Conservation (phyloP, 768 basidiomycete genomes). For the Collybiopsis luxurians region DNA sequence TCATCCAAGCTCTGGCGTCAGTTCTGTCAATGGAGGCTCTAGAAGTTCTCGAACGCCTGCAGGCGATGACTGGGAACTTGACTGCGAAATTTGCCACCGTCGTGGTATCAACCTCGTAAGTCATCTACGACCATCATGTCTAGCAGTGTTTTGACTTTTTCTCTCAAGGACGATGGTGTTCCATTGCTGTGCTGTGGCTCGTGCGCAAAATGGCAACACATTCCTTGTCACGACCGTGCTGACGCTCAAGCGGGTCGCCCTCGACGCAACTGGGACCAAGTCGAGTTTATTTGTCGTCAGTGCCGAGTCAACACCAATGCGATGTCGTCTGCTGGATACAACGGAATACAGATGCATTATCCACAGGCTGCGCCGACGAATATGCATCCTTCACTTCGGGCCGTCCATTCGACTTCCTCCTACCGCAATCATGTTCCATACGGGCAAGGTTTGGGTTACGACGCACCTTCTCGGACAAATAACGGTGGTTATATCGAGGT, state of each 20-base stretch:
- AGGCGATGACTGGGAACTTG: conserved; percentile 77
- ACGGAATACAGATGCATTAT: background rate
- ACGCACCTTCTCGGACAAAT: background rate
- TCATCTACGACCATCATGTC: conserved; percentile 8
- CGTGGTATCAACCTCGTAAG: conserved; percentile 72
- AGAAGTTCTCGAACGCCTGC: conserved; percentile 54
- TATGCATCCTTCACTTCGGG: conserved; percentile 1
- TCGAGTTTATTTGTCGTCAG: conserved; percentile 73
- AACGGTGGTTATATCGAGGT: background rate
- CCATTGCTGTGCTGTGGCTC: conserved; percentile 80
- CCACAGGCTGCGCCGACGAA: background rate
- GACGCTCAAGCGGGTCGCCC: conserved; percentile 64
- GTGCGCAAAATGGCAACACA: conserved; percentile 91
- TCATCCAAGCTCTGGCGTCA: background rate
- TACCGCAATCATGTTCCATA: conserved; percentile 5
- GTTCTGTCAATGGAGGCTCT: conserved; percentile 32
- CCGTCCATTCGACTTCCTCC: background rate
- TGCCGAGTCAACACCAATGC: conserved; percentile 32
- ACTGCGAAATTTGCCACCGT: conserved; percentile 82
- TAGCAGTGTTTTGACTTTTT: conserved; percentile 5
- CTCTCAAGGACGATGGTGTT: conserved; percentile 67
- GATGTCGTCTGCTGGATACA: background rate
- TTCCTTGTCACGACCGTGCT: conserved; percentile 73
- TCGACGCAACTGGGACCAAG: conserved; percentile 80
- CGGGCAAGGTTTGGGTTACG: background rate